Base-by-base conservation (phyloP, 23 red algal species). In the Agarophyton chilense region DNA sequence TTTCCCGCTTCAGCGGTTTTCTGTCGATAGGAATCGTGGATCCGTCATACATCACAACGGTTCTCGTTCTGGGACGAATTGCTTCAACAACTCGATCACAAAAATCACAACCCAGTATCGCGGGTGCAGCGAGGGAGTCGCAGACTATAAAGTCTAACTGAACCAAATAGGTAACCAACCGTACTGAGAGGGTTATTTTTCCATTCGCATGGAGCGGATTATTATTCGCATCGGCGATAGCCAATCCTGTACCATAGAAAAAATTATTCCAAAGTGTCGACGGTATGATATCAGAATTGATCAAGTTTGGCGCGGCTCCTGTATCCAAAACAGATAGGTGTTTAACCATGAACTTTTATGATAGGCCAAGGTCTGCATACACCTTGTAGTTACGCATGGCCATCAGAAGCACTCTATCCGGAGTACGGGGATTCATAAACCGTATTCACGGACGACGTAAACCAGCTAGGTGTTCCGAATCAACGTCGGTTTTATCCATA, bases 311-410 rank as follows among this genome's bases (percentile, higher is more conserved):
- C n/a, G n/a, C n/a, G n/a, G n/a, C n/a, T n/a, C n/a, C n/a, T 66
- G 61, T 66, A 18, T 66, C 61, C 10, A 66, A 17, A 66, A 66
- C 61, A 34, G 61, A 66, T 3, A 66, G 38, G 1, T 70, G n/a
- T 5, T 5, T 16, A 6, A 70, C 3, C 17, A 32, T 70, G 19
- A 70, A 70, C 64, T 42, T 29, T 29, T 40, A 39, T 29, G 64
- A 70, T 7, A 70, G 64, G 64, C 64, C 64, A 33, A 70, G 77
- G n/a, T 81, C 52, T 31, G 77, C 44, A 53, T 81, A 81, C 18
- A 81, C 52, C 40, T 81, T 81, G 28, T 58, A 81, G 18, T 81
- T 81, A 7, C 50, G 4, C 77, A 61, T 81, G 26, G 45, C n/a
- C n/a, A n/a, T n/a, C n/a, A n/a, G n/a, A n/a, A n/a, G n/a, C n/a